Conservation (phyloP, 768 basidiomycete species). For the Tylopilus subfusipes region DNA sequence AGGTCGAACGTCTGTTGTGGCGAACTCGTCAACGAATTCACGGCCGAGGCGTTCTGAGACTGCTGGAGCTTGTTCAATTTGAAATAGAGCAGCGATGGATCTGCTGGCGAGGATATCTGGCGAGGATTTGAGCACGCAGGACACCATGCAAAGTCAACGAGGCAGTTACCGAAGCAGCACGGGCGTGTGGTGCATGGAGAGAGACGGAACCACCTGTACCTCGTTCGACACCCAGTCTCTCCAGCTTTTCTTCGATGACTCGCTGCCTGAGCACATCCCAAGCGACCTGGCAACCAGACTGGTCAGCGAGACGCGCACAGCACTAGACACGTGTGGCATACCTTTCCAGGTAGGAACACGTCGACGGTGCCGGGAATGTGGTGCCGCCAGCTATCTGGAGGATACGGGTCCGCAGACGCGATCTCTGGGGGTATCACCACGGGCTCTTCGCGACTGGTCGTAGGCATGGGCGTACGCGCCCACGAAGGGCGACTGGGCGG, state of each 20-base stretch:
- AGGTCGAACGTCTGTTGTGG: constrained; percentile 59
- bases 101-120: constrained; percentile 89
- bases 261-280: constrained; percentile 72
- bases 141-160: constrained; percentile 20
- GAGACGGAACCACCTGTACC: constrained; percentile 49
- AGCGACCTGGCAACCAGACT: constrained; percentile 44
- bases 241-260: constrained; percentile 77
- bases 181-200: constrained; percentile 71
- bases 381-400: constrained; percentile 59
- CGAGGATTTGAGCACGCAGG: constrained; percentile 1
- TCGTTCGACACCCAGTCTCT: constrained; percentile 75
- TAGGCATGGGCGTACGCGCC: constrained; percentile 56
- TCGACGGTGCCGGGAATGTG: constrained; percentile 66
- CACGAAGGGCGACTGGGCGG: constrained; percentile 47
- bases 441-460: constrained; percentile 32
- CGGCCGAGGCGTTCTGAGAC: constrained; percentile 51
- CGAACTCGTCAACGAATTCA: constrained; percentile 57
- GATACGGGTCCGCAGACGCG: constrained; percentile 52
- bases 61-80: constrained; percentile 83
- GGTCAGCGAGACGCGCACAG: constrained; percentile 5
- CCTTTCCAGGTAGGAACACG: constrained; percentile 82
- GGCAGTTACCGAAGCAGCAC: constrained; percentile 75
- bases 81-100: constrained; percentile 75
- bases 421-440: constrained; percentile 31
- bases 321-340: constrained; percentile 28